phyloP scores from a whole-genome alignment of 257 asterid species.

The Knoxia roxburghii region DNA sequence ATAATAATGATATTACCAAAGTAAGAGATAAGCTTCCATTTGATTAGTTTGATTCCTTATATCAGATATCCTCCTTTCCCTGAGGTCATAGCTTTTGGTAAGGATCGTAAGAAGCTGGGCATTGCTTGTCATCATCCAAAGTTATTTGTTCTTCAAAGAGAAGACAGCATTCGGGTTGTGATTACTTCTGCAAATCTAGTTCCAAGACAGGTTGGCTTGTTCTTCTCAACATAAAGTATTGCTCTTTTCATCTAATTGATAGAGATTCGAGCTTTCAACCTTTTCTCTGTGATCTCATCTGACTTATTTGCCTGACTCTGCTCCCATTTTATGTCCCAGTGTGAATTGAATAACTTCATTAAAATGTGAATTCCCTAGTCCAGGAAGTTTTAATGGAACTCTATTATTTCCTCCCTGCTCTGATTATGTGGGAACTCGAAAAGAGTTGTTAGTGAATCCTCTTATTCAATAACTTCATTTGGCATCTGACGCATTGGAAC shows the following conservation, averaged over 20 bases:
- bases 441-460: background rate
- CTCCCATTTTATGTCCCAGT: too few relatives aligned
- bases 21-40: constrained; percentile 11
- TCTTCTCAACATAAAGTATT: background rate
- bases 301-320: too few relatives aligned
- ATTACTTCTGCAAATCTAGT: constrained; percentile 89
- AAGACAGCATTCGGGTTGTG: constrained; percentile 66
- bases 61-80: constrained; percentile 85
- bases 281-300: background rate
- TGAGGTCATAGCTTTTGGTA: constrained; percentile 83
- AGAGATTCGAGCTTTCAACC: background rate
- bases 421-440: background rate
- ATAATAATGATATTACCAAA: constrained; percentile 16
- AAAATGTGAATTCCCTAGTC: background rate
- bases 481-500: background rate
- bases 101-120: constrained; percentile 69
- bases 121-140: constrained; percentile 95
- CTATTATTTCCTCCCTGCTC: too few relatives aligned
- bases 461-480: background rate
- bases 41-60: constrained; percentile 22
- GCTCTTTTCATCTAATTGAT: background rate
- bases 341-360: too few relatives aligned
- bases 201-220: constrained; percentile 58
- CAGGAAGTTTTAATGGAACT: background rate
- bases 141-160: constrained; percentile 73